Percentiles rank a stretch among this genome's conserved stretches.
Evolutionary conservation across 345 rosid species (phyloP).

Genomic region (Hibiscus tridactylites): DNA sequence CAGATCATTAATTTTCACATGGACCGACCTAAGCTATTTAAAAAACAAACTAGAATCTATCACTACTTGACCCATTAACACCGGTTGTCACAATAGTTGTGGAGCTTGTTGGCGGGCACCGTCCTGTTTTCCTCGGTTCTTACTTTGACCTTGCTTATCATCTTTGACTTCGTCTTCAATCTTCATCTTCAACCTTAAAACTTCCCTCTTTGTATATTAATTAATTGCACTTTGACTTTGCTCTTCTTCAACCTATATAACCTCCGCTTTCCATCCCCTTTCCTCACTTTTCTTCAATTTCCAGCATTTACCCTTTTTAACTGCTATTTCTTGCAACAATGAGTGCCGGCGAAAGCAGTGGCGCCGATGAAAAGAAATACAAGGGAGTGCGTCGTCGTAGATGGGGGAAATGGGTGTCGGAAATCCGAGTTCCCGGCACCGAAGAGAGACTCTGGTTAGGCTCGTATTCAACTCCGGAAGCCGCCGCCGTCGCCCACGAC

Average conservation of each 20-base stretch:
- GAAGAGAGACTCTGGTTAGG: slow-evolving; percentile 83
- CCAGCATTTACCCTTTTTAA: not conserved
- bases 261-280: not conserved
- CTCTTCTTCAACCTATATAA: slow-evolving; percentile 44
- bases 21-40: too few relatives aligned
- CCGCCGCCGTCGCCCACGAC: slow-evolving; percentile 78
- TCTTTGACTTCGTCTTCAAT: not conserved
- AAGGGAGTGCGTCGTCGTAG: slow-evolving; percentile 69
- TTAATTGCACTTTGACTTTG: slow-evolving; percentile 5
- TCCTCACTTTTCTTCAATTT: not conserved
- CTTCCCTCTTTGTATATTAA: not conserved
- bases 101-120: not conserved
- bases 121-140: not conserved
- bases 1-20: too few relatives aligned
- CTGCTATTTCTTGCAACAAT: not conserved
- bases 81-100: too few relatives aligned
- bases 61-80: too few relatives aligned
- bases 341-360: not conserved
- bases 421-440: slow-evolving; percentile 68
- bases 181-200: not conserved
- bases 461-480: slow-evolving; percentile 59
- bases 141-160: not conserved
- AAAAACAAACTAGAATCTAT: too few relatives aligned
- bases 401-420: slow-evolving; percentile 96
- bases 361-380: slow-evolving; percentile 30